These are phyloP conservation scores for Dimargaris cristalligena DNA, from an alignment of 192 early-diverging fungal species.

Conservation along the genomic window DNA sequence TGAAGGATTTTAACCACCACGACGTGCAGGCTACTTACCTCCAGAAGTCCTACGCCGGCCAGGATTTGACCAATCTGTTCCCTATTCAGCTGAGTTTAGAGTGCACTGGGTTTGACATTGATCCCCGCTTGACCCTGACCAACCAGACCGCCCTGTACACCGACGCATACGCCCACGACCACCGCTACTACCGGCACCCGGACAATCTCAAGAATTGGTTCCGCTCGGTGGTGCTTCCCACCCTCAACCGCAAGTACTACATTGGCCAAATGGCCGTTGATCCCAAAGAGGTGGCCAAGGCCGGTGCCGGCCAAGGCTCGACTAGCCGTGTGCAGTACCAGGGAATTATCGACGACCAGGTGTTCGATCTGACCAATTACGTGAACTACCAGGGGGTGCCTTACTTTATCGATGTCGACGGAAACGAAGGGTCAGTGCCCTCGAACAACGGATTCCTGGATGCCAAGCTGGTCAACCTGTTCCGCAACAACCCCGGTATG, in stretches of 20 bases:
- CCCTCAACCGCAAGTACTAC: conserved; percentile 40
- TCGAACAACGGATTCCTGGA: conserved; percentile 40
- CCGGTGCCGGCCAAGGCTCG: conserved; percentile 26
- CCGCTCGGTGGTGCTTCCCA: conserved; percentile 38
- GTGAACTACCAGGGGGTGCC: conserved; percentile 29
- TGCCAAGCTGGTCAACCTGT: conserved; percentile 37
- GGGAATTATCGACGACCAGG: conserved; percentile 48
- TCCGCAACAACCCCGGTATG: conserved; percentile 38
- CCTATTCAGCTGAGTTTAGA: conserved; percentile 47
- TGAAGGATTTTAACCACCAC: conserved; percentile 41
- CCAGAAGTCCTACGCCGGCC: conserved; percentile 39
- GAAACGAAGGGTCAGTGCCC: conserved; percentile 19
- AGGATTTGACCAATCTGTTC: conserved; percentile 45
- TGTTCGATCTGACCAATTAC: conserved; percentile 59
- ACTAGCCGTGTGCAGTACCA: conserved; percentile 25
- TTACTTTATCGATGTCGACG: conserved; percentile 24
- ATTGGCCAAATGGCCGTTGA: conserved; percentile 48
- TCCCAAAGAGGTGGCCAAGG: conserved; percentile 33
- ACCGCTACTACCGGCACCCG: conserved; percentile 38
- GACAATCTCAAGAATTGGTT: conserved; percentile 51
- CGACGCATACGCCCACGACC: conserved; percentile 49
- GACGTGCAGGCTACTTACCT: conserved; percentile 29
- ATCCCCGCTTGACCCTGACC: conserved; percentile 33
- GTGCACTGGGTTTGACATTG: conserved; percentile 34
- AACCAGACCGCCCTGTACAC: conserved; percentile 32